Evolutionary conservation across 1,284 basidiomycete genomes (phyloP).

Genomic region (Wallemia hederae): DNA sequence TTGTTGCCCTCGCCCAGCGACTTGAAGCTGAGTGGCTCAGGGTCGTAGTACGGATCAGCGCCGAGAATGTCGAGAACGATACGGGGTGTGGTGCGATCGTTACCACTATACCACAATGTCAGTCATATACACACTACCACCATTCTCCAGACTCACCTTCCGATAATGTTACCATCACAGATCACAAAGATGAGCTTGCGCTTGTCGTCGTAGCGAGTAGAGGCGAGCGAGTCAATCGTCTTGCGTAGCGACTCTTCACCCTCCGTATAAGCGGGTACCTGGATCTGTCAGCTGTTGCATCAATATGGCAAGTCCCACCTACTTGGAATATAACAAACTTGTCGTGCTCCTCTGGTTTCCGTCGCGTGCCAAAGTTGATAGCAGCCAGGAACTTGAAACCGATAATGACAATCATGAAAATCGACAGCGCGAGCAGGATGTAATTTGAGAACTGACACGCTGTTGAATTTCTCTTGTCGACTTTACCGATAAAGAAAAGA

Average conservation of each 20-base stretch:
- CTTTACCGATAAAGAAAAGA: conserved; percentile 65
- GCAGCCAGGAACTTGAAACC: conserved; percentile 96
- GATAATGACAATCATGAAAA: conserved; percentile 82
- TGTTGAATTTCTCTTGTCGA: conserved; percentile 69
- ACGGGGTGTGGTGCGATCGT: conserved; percentile 21
- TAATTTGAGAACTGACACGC: conserved; percentile 78
- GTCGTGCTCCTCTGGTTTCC: conserved; percentile 83
- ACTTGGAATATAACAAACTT: conserved; percentile 98
- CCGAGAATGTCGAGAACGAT: conserved; percentile 93
- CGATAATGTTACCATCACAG: conserved; percentile 96
- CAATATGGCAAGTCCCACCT: conserved; percentile 9
- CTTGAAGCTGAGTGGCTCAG: conserved; percentile 77
- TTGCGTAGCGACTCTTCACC: conserved; percentile 57
- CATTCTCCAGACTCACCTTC: conserved; percentile 15
- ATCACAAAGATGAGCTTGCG: conserved; percentile 79
- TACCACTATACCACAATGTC: conserved; percentile 4
- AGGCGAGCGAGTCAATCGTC: conserved; percentile 82
- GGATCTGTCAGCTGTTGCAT: conserved; percentile 1
- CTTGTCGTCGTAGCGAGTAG: conserved; percentile 92
- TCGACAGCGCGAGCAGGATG: conserved; percentile 62
- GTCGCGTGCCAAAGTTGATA: conserved; percentile 50
- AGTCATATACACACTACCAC: no score
- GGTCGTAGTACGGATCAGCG: conserved; percentile 68
- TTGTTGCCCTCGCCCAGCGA: conserved; percentile 80
- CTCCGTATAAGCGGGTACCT: conserved; percentile 69